Evolutionary conservation across 2,329 filamentous ascomycete genomes (phyloP), one percentile per base, ranked within the genome.

Genomic region (Neospermospora avenae): DNA sequence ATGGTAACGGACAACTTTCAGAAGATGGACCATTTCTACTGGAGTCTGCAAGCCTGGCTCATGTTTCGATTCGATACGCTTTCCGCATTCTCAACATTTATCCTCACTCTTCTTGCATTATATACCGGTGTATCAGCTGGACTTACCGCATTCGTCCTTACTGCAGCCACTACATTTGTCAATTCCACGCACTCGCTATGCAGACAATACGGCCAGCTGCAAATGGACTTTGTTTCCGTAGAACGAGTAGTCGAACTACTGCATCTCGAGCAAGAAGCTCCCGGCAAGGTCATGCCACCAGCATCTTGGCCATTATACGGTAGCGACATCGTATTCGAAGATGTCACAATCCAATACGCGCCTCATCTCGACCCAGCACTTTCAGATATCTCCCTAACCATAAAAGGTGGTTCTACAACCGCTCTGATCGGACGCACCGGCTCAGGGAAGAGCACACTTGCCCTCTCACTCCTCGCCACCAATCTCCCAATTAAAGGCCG

Each of bases 11-110:
- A 96, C 70, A 86, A 86, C 18, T 96, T 96, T 71, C 93, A 96
- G 73, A 91, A 91, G 71, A 95, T 96, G 82, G 93, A 97, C 69
- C 93, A 97, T 73, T 96, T 96, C 76, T 96, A 96, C 76, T 96
- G 92, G 89, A 90, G 87, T 60, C 80, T 96, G 45, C 91, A 96
- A 66, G 85, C 86, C 7, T 96, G 92, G 92, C 80, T 96, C 2
- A 86, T 87, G 72, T 91, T 89, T 69, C 85, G 92, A 13, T 93
- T 95, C 58, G 87, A 91, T 67, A 74, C 79, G 8, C 75, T 93
- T 5, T 91, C 91, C 0, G 89, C 88, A 0, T 72, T 83, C 3
- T 90, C 90, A 7, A 91, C 89, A 0, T 89, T 93, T 60, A 75
- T 85, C 0, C 77, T 96, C 55, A 90, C 91, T 1, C 73, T 87